A percentile compares a stretch with the other conserved stretches of the same genome.
phyloP scores from a whole-genome alignment of 1,139 yeast genomes.

The Hansenula sp. region DNA sequence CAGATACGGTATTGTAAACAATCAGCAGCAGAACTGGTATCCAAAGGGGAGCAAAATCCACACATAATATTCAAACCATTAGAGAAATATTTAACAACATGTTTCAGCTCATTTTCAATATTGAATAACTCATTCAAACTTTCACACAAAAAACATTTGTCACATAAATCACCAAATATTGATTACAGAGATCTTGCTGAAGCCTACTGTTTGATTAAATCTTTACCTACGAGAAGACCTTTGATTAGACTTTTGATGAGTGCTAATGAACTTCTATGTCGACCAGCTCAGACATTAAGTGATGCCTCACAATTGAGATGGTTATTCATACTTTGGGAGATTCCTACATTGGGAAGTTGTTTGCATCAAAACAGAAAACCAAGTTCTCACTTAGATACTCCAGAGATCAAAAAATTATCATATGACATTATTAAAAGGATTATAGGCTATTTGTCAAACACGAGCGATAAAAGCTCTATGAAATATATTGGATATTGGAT shows the following conservation, averaged over 20 bases:
- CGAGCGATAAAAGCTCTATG: conserved; percentile 36
- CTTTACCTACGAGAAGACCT: conserved; percentile 58
- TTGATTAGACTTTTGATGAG: conserved; percentile 47
- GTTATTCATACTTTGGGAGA: conserved; percentile 57
- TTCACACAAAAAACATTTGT: conserved; percentile 10
- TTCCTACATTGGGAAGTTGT: conserved; percentile 51
- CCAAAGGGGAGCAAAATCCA: conserved; percentile 12
- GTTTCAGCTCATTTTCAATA: conserved; percentile 37
- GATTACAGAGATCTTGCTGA: conserved; percentile 38
- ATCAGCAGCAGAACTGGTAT: no score
- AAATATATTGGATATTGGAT: conserved; percentile 58
- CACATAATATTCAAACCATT: conserved; percentile 48
- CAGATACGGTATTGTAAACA: no score
- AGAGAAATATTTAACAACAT: conserved; percentile 35
- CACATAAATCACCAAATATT: conserved; percentile 28
- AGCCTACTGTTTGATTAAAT: conserved; percentile 37
- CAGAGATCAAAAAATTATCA: conserved; percentile 50
- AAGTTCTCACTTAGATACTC: conserved; percentile 30
- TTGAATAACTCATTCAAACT: conserved; percentile 48
- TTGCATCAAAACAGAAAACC: conserved; percentile 28
- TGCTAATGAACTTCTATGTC: conserved; percentile 41
- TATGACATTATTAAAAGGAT: conserved; percentile 64
- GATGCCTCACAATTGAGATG: conserved; percentile 40
- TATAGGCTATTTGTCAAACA: conserved; percentile 59
- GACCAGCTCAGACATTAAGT: conserved; percentile 34